Conservation (phyloP, 768 basidiomycete genomes). For the Boletus edulis region DNA sequence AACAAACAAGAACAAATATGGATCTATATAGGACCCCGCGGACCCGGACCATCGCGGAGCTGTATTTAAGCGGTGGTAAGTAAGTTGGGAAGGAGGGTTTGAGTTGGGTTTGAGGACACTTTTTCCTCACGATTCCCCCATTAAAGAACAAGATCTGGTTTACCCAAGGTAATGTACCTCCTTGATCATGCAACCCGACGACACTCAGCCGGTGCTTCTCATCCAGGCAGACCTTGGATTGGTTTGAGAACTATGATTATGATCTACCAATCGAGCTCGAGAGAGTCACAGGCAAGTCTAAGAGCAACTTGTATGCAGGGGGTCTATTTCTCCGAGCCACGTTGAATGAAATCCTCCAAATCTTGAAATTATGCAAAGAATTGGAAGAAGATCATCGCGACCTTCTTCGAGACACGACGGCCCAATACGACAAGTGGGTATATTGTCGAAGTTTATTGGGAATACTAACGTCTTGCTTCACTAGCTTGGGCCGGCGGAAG, state of each 20-base stretch:
- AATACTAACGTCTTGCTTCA: neutral
- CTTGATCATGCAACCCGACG: too few relatives aligned
- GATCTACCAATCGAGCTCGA: too few relatives aligned
- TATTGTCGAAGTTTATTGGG: neutral
- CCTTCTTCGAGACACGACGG: neutral
- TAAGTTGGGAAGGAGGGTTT: neutral
- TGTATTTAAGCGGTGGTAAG: neutral
- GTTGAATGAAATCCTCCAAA: too few relatives aligned
- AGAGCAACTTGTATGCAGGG: too few relatives aligned
- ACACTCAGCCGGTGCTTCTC: too few relatives aligned
- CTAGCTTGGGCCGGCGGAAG: neutral
- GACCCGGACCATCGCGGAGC: constrained; percentile 2
- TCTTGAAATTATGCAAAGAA: neutral
- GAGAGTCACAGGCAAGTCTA: neutral
- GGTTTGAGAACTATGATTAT: too few relatives aligned
- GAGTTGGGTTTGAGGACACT: too few relatives aligned
- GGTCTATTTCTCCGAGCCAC: constrained; percentile 1
- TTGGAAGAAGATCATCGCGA: neutral
- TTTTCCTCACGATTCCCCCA: constrained; percentile 2
- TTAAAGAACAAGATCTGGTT: neutral
- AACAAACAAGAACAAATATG: neutral
- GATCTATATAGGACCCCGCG: constrained; percentile 3
- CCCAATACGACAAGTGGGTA: constrained; percentile 2
- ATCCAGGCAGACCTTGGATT: too few relatives aligned
- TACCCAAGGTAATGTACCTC: too few relatives aligned